Base-by-base conservation (phyloP, 2,329 filamentous ascomycete genomes). In the Neocucurbitaria cava region DNA sequence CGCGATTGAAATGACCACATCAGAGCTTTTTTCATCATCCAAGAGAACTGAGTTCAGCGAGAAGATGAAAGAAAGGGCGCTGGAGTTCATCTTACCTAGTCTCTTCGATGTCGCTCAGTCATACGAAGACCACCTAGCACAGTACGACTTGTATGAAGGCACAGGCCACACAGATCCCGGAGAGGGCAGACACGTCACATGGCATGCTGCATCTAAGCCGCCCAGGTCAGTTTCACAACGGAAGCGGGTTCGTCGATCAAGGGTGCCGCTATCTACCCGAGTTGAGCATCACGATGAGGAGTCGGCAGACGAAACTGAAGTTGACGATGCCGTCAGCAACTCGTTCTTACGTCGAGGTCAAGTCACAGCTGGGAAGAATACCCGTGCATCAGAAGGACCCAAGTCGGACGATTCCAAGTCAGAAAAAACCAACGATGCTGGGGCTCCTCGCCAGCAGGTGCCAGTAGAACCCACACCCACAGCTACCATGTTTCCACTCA, bases 61-160 rank as follows among this genome's bases (percentile, higher is more conserved):
- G 26, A 45, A 49, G 21, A 72, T 72, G 69, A 70, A 68, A 53
- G 48, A 49, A 18, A 66, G 68, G 26, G 69, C 70, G 2, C 41
- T 66, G 21, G 49, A 62, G 4, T 44, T 58, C 15, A 68, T 74
- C 24, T 17, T 73, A 18, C 65, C 67, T 7, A 70, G 63, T 33
- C 35, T 74, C 2, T 72, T 73, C 28, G 65, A 70, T 8, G 52
- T 64, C n/a, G 68, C 69, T 1, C 62, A 66, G 38, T 50, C 58
- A 1, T 63, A 69, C 41, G 70, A 74, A 52, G 70, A 72, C 30
- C 65, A 72, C 49, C 30, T 73, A 11, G 59, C 59, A 15, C 59
- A 61, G 36, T 62, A 70, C 39, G 43, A 55, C 7, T 60, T 72
- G 1, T 70, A 60, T 23, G 65, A 72, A 45, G 65, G 61, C 9